Evolutionary conservation across 139 green algal genomes (phyloP).

Genomic region (Microglena sp.): DNA sequence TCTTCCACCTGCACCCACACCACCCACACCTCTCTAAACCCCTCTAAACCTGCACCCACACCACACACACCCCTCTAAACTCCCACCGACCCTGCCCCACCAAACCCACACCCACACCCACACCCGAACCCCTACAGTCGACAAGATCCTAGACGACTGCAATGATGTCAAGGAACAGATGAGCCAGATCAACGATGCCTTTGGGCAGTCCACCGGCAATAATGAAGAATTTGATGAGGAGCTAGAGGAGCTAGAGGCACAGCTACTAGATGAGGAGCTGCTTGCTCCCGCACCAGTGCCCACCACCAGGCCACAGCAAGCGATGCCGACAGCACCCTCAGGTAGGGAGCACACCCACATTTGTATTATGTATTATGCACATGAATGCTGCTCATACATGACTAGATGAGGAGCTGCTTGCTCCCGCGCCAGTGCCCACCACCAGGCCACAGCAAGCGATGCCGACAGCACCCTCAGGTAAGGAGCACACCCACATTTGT

Average conservation of each 20-base stretch:
- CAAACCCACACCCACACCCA: too few relatives aligned
- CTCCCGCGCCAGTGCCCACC: constrained; percentile 47
- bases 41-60: too few relatives aligned
- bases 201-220: constrained; percentile 63
- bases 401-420: constrained; percentile 63
- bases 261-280: constrained; percentile 58
- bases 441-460: constrained; percentile 18
- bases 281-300: constrained; percentile 58
- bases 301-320: constrained; percentile 13
- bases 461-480: constrained; percentile 6
- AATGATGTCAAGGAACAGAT: constrained; percentile 86
- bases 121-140: too few relatives aligned
- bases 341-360: too few relatives aligned
- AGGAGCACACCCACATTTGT: too few relatives aligned
- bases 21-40: too few relatives aligned
- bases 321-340: constrained; percentile 10
- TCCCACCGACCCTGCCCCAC: too few relatives aligned
- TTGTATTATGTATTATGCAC: too few relatives aligned
- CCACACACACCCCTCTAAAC: too few relatives aligned
- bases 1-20: too few relatives aligned
- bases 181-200: constrained; percentile 79
- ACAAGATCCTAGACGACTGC: constrained; percentile 91
- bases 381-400: too few relatives aligned
- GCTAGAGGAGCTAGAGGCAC: constrained; percentile 50
- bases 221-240: constrained; percentile 72